A percentile compares a stretch with the other conserved stretches of the same genome.
Conservation (phyloP, 257 asterid species). For the Perilla frutescens region DNA sequence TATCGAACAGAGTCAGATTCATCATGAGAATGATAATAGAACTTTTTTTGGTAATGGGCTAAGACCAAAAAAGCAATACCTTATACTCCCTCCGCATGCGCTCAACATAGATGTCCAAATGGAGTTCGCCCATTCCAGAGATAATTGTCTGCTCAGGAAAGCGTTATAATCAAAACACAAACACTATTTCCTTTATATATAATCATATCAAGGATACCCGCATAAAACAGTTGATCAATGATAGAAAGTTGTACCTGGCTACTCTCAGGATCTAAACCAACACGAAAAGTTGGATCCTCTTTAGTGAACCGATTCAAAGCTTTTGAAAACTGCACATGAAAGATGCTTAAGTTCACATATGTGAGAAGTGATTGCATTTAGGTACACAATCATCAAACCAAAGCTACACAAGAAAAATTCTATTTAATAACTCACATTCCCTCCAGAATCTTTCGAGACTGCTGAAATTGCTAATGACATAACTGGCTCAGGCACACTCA, state of each 20-base stretch:
- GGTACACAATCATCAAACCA: constrained; percentile 5
- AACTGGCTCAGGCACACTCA: constrained; percentile 99
- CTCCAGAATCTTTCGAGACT: constrained; percentile 95
- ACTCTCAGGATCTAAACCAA: constrained; percentile 95
- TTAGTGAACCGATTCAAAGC: constrained; percentile 96
- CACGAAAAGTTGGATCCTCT: constrained; percentile 99
- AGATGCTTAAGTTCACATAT: constrained; percentile 15
- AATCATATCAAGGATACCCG: constrained; percentile 16
- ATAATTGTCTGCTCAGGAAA: constrained; percentile 83
- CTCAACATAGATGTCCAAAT: constrained; percentile 95
- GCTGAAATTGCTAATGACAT: constrained; percentile 98
- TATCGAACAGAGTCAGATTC: constrained; percentile 29
- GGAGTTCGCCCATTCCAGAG: constrained; percentile 99
- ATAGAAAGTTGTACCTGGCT: constrained; percentile 65
- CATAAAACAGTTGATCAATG: constrained; percentile 13
- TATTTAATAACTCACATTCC: constrained; percentile 68
- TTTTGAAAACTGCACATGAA: constrained; percentile 85
- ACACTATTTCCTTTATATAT: constrained; percentile 19
- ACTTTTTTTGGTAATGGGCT: background rate
- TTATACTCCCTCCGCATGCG: constrained; percentile 97
- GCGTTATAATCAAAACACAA: constrained; percentile 35
- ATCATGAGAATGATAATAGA: constrained; percentile 16
- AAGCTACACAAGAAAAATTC: constrained; percentile 25
- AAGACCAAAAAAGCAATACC: constrained; percentile 50
- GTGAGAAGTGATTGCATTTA: constrained; percentile 25